Evolutionary conservation across 129 eudicot species (phyloP).

Genomic region (Heracleum sosnowskyi): DNA sequence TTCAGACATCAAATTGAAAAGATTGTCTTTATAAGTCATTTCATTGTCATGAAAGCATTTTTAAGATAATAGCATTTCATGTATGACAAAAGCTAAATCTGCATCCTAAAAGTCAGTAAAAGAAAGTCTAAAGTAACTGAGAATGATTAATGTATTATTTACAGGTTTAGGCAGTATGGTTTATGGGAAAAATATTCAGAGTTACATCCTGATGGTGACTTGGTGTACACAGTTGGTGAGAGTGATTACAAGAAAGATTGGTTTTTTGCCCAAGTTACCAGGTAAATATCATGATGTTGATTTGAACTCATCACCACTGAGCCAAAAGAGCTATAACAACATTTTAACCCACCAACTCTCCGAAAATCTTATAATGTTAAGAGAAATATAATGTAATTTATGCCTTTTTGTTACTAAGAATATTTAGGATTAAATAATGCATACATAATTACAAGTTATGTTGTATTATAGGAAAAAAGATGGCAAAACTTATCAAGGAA

Average conservation of each 20-base stretch:
- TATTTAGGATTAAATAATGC: too few relatives aligned
- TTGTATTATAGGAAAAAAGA: conserved; percentile 28
- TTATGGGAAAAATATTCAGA: conserved; percentile 54
- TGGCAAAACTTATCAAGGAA: conserved; percentile 37
- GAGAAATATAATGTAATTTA: too few relatives aligned
- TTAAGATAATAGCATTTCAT: neutral
- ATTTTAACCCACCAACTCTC: neutral
- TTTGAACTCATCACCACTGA: neutral
- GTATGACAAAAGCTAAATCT: neutral
- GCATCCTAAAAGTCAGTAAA: neutral
- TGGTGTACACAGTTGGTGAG: conserved; percentile 47
- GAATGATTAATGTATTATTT: neutral
- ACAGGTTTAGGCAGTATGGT: conserved; percentile 74
- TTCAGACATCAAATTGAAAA: neutral
- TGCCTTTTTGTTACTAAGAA: too few relatives aligned
- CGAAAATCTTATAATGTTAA: neutral
- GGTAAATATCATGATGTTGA: conserved; percentile 21
- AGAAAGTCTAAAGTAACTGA: neutral
- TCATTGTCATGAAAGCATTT: neutral
- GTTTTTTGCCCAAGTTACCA: conserved; percentile 66
- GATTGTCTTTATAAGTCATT: neutral
- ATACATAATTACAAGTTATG: too few relatives aligned
- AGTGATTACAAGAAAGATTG: conserved; percentile 57
- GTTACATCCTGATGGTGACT: conserved; percentile 38
- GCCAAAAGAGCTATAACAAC: neutral